These are phyloP conservation scores for Keithomyces neogunnii DNA, from an alignment of 2,329 filamentous ascomycete genomes.

Conservation along the genomic window DNA sequence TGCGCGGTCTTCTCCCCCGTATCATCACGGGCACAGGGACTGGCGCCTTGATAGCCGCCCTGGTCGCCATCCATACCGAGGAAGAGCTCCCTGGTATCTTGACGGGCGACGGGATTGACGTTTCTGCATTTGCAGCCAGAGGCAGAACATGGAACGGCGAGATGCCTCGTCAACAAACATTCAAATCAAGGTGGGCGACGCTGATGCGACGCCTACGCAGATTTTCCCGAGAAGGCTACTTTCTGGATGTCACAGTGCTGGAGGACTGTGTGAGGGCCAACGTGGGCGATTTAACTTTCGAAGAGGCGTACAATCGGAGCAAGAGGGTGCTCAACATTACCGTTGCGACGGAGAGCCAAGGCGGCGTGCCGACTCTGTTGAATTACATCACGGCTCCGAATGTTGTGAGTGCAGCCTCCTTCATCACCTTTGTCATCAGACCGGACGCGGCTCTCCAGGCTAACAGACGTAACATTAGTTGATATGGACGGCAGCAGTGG, in stretches of 20 bases:
- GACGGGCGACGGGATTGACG: slow-evolving; percentile 70
- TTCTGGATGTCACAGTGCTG: slow-evolving; percentile 72
- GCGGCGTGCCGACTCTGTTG: slow-evolving; percentile 72
- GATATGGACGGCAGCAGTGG: slow-evolving; percentile 72
- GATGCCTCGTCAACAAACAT: slow-evolving; percentile 25
- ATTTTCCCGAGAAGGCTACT: slow-evolving; percentile 69
- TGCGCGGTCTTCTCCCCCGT: slow-evolving; percentile 71
- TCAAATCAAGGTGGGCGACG: slow-evolving; percentile 44
- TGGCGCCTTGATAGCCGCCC: slow-evolving; percentile 78
- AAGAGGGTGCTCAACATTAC: slow-evolving; percentile 89
- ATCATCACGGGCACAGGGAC: slow-evolving; percentile 90
- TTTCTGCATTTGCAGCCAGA: slow-evolving; percentile 62
- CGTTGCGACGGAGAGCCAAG: slow-evolving; percentile 65
- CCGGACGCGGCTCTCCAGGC: background rate
- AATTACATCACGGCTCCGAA: slow-evolving; percentile 93
- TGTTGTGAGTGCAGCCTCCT: slow-evolving; percentile 55
- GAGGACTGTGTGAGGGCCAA: slow-evolving; percentile 80
- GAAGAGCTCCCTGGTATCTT: slow-evolving; percentile 73
- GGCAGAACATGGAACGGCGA: slow-evolving; percentile 21
- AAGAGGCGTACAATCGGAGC: slow-evolving; percentile 80
- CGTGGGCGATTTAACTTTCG: slow-evolving; percentile 83
- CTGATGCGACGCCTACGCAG: slow-evolving; percentile 57
- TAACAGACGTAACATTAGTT: slow-evolving; percentile 38
- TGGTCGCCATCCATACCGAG: slow-evolving; percentile 81
- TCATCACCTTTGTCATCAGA: background rate